phyloP scores from a whole-genome alignment of 805 yeast species.

The Starmera dryadoides region DNA sequence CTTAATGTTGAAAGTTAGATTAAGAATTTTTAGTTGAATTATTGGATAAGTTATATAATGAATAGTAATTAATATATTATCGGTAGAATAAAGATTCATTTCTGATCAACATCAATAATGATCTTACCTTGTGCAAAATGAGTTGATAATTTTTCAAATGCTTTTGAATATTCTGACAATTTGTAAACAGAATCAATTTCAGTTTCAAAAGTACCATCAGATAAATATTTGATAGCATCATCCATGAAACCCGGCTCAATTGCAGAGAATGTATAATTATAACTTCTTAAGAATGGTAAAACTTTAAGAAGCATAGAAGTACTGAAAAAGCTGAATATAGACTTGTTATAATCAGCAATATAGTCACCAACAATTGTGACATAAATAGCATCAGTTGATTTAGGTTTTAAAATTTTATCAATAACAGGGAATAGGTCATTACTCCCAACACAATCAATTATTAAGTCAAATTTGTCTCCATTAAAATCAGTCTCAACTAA shows the following conservation, averaged over 20 bases:
- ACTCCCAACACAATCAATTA: slow-evolving; percentile 63
- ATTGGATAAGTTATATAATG: too few species aligned
- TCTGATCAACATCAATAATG: too few species aligned
- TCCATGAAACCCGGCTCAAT: slow-evolving; percentile 20
- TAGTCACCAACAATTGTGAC: slow-evolving; percentile 52
- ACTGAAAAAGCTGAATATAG: slow-evolving; percentile 3
- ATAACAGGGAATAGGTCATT: slow-evolving; percentile 38
- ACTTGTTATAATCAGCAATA: slow-evolving; percentile 22
- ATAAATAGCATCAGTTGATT: slow-evolving; percentile 39
- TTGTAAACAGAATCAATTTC: slow-evolving; percentile 47
- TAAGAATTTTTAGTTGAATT: background rate
- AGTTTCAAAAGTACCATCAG: slow-evolving; percentile 34
- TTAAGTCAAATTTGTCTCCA: slow-evolving; percentile 47
- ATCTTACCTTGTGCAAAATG: slow-evolving; percentile 59
- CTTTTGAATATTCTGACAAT: slow-evolving; percentile 42
- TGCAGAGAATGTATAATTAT: slow-evolving; percentile 20
- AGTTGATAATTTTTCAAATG: slow-evolving; percentile 38
- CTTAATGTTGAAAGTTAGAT: background rate
- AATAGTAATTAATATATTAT: too few species aligned
- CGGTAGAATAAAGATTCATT: too few species aligned
- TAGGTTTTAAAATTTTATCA: slow-evolving; percentile 36
- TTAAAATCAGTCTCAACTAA: slow-evolving; percentile 19
- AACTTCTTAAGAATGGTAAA: slow-evolving; percentile 9
- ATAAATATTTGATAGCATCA: slow-evolving; percentile 27
- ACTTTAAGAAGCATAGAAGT: slow-evolving; percentile 7